phyloP scores from a whole-genome alignment of 345 rosid genomes.

The Citrus cavaleriei region DNA sequence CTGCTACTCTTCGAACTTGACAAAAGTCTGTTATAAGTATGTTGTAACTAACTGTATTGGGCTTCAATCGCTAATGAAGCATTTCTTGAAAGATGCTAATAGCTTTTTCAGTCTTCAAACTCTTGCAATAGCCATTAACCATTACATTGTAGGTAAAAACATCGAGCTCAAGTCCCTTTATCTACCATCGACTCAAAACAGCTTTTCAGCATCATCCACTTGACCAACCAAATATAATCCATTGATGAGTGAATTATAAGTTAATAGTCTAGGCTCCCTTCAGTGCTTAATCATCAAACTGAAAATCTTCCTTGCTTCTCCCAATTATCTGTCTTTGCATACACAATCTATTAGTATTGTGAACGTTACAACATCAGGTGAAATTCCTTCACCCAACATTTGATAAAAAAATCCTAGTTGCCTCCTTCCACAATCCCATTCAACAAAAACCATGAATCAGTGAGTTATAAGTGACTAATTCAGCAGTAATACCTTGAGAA shows the following conservation, averaged over 20 bases:
- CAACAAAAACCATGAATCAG: slow-evolving; percentile 20
- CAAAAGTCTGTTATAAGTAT: slow-evolving; percentile 30
- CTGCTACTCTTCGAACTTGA: slow-evolving; percentile 20
- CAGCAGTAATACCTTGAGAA: slow-evolving; percentile 9
- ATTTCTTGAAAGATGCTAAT: too few species aligned
- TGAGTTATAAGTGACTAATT: slow-evolving; percentile 10
- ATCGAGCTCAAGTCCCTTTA: too few species aligned
- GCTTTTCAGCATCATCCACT: slow-evolving; percentile 19
- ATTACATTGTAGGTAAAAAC: too few species aligned
- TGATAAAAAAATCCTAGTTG: slow-evolving; percentile 9
- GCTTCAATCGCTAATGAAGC: background rate
- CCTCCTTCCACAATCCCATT: slow-evolving; percentile 21
- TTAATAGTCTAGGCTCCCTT: slow-evolving; percentile 1
- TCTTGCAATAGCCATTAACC: too few species aligned
- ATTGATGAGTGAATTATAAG: slow-evolving; percentile 27
- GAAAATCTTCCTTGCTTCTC: slow-evolving; percentile 21
- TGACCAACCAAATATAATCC: slow-evolving; percentile 29
- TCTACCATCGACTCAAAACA: slow-evolving; percentile 8
- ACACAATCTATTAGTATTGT: slow-evolving; percentile 17
- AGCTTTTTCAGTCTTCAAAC: too few species aligned
- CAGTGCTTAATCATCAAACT: slow-evolving; percentile 22
- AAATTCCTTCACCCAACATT: slow-evolving; percentile 22
- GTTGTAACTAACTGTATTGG: slow-evolving; percentile 19
- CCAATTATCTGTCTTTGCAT: slow-evolving; percentile 14
- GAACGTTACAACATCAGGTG: slow-evolving; percentile 20